Percentiles rank a stretch among this genome's conserved stretches.
Evolutionary conservation across 257 asterid genomes (phyloP).

Genomic region (Solanum sejunctum): DNA sequence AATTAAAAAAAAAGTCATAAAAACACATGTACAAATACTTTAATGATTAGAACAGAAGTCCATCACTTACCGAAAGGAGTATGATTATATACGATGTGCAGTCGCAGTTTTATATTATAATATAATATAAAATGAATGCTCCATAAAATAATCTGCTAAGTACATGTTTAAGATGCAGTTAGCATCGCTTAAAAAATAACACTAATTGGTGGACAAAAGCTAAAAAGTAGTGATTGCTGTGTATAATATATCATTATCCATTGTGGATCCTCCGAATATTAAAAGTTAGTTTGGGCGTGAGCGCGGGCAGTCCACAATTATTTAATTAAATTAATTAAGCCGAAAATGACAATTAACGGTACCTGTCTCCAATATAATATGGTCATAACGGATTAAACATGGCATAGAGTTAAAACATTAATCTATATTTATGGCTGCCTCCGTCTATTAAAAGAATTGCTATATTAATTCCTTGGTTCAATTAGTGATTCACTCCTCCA

Average conservation of each 20-base stretch:
- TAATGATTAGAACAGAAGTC: background rate
- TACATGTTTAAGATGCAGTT: background rate
- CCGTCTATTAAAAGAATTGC: background rate
- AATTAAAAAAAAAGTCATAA: no score
- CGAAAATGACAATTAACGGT: constrained; percentile 36
- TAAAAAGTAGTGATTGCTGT: background rate
- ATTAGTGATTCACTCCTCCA: no score
- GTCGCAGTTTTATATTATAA: background rate
- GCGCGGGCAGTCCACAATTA: background rate
- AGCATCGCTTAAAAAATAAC: background rate
- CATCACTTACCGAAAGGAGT: background rate
- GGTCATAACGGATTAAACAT: background rate
- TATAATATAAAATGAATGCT: background rate
- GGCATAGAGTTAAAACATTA: background rate
- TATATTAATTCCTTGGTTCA: no score
- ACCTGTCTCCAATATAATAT: background rate
- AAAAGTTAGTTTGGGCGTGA: background rate
- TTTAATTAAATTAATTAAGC: background rate
- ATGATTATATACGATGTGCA: background rate
- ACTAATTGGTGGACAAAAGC: background rate
- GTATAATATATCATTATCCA: background rate
- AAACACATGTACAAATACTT: background rate
- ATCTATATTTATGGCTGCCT: background rate
- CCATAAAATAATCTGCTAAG: background rate
- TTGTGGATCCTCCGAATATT: background rate